phyloP scores from a whole-genome alignment of 331 rosid genomes.

The Malus hybrid region DNA sequence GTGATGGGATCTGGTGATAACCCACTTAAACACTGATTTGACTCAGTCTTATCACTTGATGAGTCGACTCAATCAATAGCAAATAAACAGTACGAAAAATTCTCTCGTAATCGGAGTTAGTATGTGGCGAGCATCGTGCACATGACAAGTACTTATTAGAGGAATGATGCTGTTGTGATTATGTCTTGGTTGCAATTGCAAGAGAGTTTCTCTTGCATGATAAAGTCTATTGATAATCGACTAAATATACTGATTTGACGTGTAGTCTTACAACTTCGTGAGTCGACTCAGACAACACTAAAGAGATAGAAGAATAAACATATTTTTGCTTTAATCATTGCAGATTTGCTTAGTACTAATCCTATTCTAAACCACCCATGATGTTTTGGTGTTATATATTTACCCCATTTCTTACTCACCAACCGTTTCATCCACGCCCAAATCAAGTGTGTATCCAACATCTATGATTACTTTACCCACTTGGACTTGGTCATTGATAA shows the following conservation, averaged over 20 bases:
- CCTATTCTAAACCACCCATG: background rate
- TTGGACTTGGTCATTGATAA: background rate
- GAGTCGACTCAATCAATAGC: no score
- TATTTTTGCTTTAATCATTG: slow-evolving; percentile 1
- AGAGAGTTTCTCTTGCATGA: background rate
- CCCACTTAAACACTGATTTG: no score
- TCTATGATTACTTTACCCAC: background rate
- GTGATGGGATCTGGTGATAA: background rate
- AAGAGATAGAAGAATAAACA: background rate
- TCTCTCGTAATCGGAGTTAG: no score
- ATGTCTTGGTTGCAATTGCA: no score
- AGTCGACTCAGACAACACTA: background rate
- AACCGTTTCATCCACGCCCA: slow-evolving; percentile 7
- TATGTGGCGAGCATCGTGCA: no score
- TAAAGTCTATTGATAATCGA: slow-evolving; percentile 35
- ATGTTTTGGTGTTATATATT: background rate
- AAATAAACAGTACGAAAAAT: no score
- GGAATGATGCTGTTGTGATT: no score
- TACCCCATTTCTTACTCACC: slow-evolving; percentile 7
- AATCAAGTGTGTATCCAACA: background rate
- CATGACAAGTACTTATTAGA: no score
- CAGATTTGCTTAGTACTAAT: background rate
- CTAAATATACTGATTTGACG: slow-evolving; percentile 5
- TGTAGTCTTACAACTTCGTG: background rate
- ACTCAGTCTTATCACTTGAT: no score